A percentile compares a stretch with the other conserved stretches of the same genome.
Conservation (phyloP, 2,329 filamentous ascomycete species). For the Beauveria scarabaeidicola region DNA sequence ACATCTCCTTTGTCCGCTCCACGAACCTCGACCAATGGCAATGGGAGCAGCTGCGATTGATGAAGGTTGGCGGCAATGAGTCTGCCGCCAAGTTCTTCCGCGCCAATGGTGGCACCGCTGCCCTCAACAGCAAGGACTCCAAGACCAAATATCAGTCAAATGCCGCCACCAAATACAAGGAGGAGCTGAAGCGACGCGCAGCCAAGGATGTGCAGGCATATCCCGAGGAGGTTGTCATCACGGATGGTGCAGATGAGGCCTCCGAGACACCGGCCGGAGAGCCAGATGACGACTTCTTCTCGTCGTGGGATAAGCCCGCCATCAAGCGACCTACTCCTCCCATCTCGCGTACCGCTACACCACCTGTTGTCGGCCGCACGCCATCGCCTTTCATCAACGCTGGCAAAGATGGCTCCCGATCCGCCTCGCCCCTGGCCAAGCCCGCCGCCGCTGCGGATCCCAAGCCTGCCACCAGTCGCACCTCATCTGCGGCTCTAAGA, state of each 20-base stretch:
- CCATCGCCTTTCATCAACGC: slow-evolving; percentile 85
- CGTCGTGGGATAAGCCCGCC: slow-evolving; percentile 94
- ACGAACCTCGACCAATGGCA: slow-evolving; percentile 99
- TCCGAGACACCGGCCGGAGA: slow-evolving; percentile 73
- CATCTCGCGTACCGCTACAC: slow-evolving; percentile 80
- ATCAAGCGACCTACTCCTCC: slow-evolving; percentile 96
- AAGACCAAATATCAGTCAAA: slow-evolving; percentile 95
- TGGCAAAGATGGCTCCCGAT: slow-evolving; percentile 63
- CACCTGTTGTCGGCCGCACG: slow-evolving; percentile 69
- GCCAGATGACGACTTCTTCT: slow-evolving; percentile 94
- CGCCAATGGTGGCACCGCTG: slow-evolving; percentile 86
- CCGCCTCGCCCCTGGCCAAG: slow-evolving; percentile 72
- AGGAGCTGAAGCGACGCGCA: slow-evolving; percentile 81
- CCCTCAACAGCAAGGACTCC: slow-evolving; percentile 88
- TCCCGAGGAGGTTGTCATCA: slow-evolving; percentile 77
- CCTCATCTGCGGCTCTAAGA: slow-evolving; percentile 71
- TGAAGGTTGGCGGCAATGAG: slow-evolving; percentile 98
- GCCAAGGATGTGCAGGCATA: slow-evolving; percentile 80
- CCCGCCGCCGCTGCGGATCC: slow-evolving; percentile 38
- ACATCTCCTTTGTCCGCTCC: slow-evolving; percentile 97
- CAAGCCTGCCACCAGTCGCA: slow-evolving; percentile 59
- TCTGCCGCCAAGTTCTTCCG: slow-evolving; percentile 98
- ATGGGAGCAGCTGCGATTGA: slow-evolving; percentile 94
- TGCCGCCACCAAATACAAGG: slow-evolving; percentile 95
- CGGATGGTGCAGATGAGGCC: slow-evolving; percentile 62